phyloP scores from a whole-genome alignment of 2,329 filamentous ascomycete species.

The Colletotrichum viniferum region DNA sequence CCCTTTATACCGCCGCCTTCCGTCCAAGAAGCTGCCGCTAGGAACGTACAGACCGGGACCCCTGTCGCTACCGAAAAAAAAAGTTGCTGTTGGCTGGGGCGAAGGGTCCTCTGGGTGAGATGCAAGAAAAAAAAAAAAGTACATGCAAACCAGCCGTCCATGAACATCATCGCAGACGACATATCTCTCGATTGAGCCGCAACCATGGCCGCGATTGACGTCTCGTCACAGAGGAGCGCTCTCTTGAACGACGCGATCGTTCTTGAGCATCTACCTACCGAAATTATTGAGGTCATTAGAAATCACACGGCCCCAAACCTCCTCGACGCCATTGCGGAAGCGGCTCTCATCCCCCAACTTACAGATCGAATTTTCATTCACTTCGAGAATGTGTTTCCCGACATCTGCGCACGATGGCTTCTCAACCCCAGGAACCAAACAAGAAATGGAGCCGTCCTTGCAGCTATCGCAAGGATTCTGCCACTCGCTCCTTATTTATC shows the following conservation, averaged over 20 bases:
- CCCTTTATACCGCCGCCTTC: conserved; percentile 36
- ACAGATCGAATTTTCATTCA: conserved; percentile 77
- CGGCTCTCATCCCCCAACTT: conserved; percentile 70
- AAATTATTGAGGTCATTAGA: conserved; percentile 71
- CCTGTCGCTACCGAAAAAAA: conserved; percentile 32
- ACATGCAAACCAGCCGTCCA: conserved; percentile 22
- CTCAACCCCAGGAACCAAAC: conserved; percentile 44
- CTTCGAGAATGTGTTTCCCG: conserved; percentile 78
- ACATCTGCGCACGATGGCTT: conserved; percentile 83
- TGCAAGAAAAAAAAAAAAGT: conserved; percentile 30
- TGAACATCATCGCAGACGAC: conserved; percentile 15
- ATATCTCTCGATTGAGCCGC: conserved; percentile 21
- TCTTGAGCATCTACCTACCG: conserved; percentile 67
- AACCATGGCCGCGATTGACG: conserved; percentile 60
- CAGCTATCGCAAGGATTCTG: conserved; percentile 79
- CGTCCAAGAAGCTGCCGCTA: conserved; percentile 23
- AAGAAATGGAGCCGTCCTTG: conserved; percentile 55
- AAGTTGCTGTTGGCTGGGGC: conserved; percentile 31
- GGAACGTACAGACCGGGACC: conserved; percentile 18
- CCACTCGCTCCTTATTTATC: conserved; percentile 83
- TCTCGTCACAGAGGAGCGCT: conserved; percentile 59
- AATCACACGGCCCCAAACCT: conserved; percentile 67
- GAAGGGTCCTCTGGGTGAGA: conserved; percentile 18
- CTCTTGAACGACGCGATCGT: conserved; percentile 59
- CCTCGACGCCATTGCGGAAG: conserved; percentile 72